Evolutionary conservation across 352 stramenopile genomes (phyloP).

Genomic region (Blastocystis sp.): DNA sequence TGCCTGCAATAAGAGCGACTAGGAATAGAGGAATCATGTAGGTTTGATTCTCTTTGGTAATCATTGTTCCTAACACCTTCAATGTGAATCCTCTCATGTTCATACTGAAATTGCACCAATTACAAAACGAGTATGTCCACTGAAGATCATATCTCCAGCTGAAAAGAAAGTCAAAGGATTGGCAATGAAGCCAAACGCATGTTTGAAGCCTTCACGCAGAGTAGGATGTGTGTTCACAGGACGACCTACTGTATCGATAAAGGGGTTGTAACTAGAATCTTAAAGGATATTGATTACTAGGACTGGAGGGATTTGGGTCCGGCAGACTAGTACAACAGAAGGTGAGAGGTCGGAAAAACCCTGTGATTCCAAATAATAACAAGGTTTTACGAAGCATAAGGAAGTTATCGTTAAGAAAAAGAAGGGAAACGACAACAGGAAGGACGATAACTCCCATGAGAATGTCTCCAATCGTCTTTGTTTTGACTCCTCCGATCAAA

Average conservation of each 20-base stretch:
- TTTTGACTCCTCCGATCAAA: slow-evolving; percentile 18
- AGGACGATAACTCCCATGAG: not conserved
- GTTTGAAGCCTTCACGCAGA: not conserved
- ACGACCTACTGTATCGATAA: not conserved
- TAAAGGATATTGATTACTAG: not conserved
- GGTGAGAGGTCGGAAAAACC: slow-evolving; percentile 13
- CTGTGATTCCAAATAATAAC: slow-evolving; percentile 8
- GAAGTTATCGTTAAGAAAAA: slow-evolving; percentile 29
- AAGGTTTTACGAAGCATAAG: slow-evolving; percentile 3
- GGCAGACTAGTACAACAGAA: slow-evolving; percentile 52
- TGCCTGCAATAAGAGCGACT: not conserved
- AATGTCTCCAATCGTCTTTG: not conserved
- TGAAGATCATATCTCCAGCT: slow-evolving; percentile 43
- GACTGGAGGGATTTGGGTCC: not conserved
- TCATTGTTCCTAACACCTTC: slow-evolving; percentile 19
- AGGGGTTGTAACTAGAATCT: not conserved
- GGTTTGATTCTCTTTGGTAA: not conserved
- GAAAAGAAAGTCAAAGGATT: not conserved
- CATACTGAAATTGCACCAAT: not conserved
- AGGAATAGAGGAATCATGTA: slow-evolving; percentile 21
- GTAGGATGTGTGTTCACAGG: not conserved
- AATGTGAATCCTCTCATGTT: too few relatives aligned
- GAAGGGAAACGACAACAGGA: not conserved
- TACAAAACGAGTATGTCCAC: slow-evolving; percentile 36
- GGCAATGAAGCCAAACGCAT: not conserved